Evolutionary conservation across 2,329 filamentous ascomycete genomes (phyloP), one percentile per base, ranked within the genome.

Genomic region (Gaeumannomyces tritici): DNA sequence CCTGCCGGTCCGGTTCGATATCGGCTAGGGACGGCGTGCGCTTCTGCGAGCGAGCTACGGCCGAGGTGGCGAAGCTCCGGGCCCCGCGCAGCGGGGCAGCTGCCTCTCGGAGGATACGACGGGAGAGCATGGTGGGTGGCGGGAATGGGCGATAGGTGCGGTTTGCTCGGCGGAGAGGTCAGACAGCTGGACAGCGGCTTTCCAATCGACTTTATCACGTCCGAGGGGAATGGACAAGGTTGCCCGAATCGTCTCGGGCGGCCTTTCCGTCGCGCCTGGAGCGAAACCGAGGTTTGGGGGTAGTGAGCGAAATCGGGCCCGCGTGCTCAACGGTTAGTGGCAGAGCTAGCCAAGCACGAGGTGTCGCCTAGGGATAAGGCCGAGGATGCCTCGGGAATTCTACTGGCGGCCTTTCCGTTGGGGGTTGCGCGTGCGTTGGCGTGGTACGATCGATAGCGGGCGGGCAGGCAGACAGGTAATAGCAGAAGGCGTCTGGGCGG

Each of bases 21-120:
- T 99, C 93, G 73, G 90, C 89, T 67, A 99, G 84, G 51, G 89
- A 86, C n/a, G 95, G 95, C 26, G 86, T 79, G 63, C 79, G 63
- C 57, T 64, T 80, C 65, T 75, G 74, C 63, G 73, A 64, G 63
- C 73, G 73, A 70, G 66, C 29, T 8, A 73, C 65, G 63, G 80
- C 73, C 63, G 85, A 83, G 63, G 83, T 81, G 72, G 80, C 80
- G 71, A 90, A 83, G 68, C 84, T 77, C 69, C 86, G 81, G 65
- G 81, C 71, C 62, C 74, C 72, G 68, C 78, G 76, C 71, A 79
- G 81, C 65, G 77, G 76, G 67, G 76, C 76, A 68, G 71, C 72
- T 67, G 65, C 71, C 62, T 72, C 71, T 68, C 79, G 82, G 68
- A 80, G 70, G 68, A 86, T 72, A 70, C 80, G 80, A 70, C 76